phyloP scores from a whole-genome alignment of 2,329 filamentous ascomycete species.

The Cladophialophora chaetospira region DNA sequence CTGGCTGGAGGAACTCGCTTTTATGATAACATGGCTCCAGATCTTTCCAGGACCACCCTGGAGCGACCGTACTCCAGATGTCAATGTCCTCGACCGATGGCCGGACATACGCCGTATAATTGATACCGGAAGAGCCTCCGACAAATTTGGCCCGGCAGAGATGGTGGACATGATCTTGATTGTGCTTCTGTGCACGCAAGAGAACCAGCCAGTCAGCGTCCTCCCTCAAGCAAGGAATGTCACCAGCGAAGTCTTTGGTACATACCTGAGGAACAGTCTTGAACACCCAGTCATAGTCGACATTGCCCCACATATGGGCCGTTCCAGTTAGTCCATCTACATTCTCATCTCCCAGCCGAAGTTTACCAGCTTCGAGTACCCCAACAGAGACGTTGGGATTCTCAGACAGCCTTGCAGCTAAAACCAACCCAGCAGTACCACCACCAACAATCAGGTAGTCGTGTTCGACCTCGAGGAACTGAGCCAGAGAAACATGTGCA shows the following conservation, averaged over 20 bases:
- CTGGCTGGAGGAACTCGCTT: conserved; percentile 28
- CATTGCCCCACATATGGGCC: conserved; percentile 1
- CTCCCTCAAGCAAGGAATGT: no score
- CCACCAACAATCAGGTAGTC: conserved; percentile 39
- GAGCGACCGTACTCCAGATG: conserved; percentile 34
- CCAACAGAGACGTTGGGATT: conserved; percentile 42
- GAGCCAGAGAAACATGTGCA: background rate
- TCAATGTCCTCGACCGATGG: conserved; percentile 36
- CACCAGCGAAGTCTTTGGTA: conserved; percentile 3
- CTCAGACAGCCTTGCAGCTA: conserved; percentile 36
- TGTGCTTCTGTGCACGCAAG: conserved; percentile 4
- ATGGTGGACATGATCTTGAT: conserved; percentile 10
- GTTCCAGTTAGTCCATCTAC: conserved; percentile 31
- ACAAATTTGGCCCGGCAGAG: conserved; percentile 36
- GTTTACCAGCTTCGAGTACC: conserved; percentile 48
- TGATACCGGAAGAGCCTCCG: conserved; percentile 38
- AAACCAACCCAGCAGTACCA: conserved; percentile 36
- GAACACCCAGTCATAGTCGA: conserved; percentile 26
- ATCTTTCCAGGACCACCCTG: conserved; percentile 36
- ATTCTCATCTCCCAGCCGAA: conserved; percentile 31
- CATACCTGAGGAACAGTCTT: conserved; percentile 18
- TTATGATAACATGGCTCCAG: conserved; percentile 34
- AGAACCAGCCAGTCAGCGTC: conserved; percentile 9
- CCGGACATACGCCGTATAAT: conserved; percentile 34
- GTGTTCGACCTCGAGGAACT: conserved; percentile 23